Evolutionary conservation across 345 rosid species (phyloP).

Genomic region (Carallia brachiata): DNA sequence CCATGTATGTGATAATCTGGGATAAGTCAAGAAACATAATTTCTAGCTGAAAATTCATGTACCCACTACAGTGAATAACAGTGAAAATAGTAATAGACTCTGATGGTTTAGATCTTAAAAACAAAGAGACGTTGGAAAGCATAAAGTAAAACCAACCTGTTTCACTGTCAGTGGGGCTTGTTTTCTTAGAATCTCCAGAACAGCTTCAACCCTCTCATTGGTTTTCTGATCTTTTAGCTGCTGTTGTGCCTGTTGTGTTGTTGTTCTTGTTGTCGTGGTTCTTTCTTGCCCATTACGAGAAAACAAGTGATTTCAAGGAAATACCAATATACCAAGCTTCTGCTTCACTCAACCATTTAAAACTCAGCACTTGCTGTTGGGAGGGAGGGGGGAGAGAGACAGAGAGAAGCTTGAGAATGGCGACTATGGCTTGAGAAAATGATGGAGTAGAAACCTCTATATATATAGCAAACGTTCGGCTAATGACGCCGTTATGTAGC

Average conservation of each 20-base stretch:
- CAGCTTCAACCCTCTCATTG: constrained; percentile 55
- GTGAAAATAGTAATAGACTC: background rate
- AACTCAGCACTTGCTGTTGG: constrained; percentile 19
- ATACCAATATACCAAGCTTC: constrained; percentile 46
- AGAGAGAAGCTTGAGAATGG: constrained; percentile 15
- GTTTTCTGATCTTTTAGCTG: constrained; percentile 18
- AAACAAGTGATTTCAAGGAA: constrained; percentile 6
- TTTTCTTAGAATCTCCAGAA: constrained; percentile 58
- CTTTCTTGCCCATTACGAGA: constrained; percentile 66
- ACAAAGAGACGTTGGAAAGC: background rate
- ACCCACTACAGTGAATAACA: background rate
- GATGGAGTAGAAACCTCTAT: constrained; percentile 16
- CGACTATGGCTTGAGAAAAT: constrained; percentile 22
- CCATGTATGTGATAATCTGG: too few relatives aligned
- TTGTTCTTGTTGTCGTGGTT: constrained; percentile 13
- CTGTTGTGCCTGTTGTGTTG: constrained; percentile 10
- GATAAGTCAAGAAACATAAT: background rate
- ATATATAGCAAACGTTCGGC: constrained; percentile 41
- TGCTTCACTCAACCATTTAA: constrained; percentile 58
- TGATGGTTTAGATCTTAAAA: background rate
- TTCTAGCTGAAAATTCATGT: background rate
- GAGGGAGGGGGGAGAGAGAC: constrained; percentile 3
- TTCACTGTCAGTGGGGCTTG: constrained; percentile 74
- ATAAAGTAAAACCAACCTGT: constrained; percentile 46
- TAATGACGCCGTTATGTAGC: constrained; percentile 46